A percentile compares a stretch with the other conserved stretches of the same genome.
Evolutionary conservation across 495 filamentous ascomycete species (phyloP).

Genomic region (Xylaria acuta): DNA sequence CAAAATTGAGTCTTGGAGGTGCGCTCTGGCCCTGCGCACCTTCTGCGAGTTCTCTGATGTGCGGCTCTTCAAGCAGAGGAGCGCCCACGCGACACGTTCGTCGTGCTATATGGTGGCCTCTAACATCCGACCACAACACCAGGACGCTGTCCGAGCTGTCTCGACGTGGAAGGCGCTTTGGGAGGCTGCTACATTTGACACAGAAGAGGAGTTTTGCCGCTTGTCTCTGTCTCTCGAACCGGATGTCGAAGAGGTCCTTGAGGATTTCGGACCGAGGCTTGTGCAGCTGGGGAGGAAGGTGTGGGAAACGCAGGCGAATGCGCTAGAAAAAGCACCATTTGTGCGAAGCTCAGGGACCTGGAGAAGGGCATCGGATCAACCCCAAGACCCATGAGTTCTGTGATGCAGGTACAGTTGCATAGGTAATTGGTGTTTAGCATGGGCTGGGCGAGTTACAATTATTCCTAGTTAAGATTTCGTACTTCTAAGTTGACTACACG

Average conservation of each 20-base stretch:
- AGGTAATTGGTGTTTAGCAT: background rate
- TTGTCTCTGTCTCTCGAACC: conserved; percentile 19
- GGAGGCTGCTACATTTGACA: conserved; percentile 54
- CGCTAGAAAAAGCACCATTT: conserved; percentile 48
- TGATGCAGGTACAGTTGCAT: background rate
- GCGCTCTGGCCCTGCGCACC: conserved; percentile 46
- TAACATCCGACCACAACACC: conserved; percentile 44
- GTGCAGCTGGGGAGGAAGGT: conserved; percentile 43
- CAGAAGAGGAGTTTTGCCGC: conserved; percentile 38
- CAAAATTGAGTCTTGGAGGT: conserved; percentile 52
- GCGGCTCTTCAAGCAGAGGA: conserved; percentile 55
- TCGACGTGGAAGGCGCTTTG: conserved; percentile 51
- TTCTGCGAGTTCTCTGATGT: conserved; percentile 56
- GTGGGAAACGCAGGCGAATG: conserved; percentile 53
- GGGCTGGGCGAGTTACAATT: background rate
- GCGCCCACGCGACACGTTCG: conserved; percentile 49
- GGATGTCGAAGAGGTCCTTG: conserved; percentile 43
- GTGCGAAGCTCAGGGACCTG: conserved; percentile 7
- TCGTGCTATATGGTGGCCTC: conserved; percentile 65
- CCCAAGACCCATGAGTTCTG: background rate
- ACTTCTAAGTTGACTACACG: no score
- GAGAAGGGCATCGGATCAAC: background rate
- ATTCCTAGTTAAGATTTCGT: background rate
- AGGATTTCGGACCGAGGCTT: conserved; percentile 50
- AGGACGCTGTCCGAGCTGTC: conserved; percentile 47